Evolutionary conservation across 228 moss, liverwort and hornwort species (phyloP), one percentile per base, ranked within the genome.

Genomic region (Sphagnum fallax): DNA sequence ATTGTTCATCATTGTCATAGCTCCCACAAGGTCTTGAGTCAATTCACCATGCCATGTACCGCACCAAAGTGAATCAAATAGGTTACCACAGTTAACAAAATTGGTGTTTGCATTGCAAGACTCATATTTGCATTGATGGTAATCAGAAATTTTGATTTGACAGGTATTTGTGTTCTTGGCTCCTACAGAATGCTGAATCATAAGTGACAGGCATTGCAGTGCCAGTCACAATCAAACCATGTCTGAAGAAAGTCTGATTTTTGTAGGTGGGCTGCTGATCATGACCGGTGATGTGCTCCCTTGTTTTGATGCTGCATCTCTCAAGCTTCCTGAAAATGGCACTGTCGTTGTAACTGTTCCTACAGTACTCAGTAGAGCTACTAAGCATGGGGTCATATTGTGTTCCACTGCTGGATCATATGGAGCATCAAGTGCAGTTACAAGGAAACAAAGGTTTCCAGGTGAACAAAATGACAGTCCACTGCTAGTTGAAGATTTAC

Each of bases 221-320:
- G 32, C 32, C 32, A 32, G 32, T 32, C 32, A 32, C 32, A 32
- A 32, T 32, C 32, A 32, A 32, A 32, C 32, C 32, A 32, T 32
- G 2, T 32, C 32, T 32, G 32, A 32, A 32, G 32, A 32, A 32
- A 32, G 55, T 12, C 55, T 55, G 9, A 55, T 55, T 52, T 55
- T 50, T 57, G 80, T 86, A 91, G 91, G 91, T 32, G 91, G 91
- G 66, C 82, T 91, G 74, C 75, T 91, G 63, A 91, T 91, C 64
- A 91, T 91, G 91, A 87, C 91, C 16, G 91, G 91, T 61, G 91
- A 91, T 66, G 91, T 91, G 52, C 87, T 91, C 48, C 91, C 91
- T 50, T 91, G 91, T 79, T 91, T 91, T 62, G 73, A 82, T 66
- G 84, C 86, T 48, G 76, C 82, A 51, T 76, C 75, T 49, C 72